phyloP scores from a whole-genome alignment of 2,329 filamentous ascomycete species.

The Sporothrix phasma region DNA sequence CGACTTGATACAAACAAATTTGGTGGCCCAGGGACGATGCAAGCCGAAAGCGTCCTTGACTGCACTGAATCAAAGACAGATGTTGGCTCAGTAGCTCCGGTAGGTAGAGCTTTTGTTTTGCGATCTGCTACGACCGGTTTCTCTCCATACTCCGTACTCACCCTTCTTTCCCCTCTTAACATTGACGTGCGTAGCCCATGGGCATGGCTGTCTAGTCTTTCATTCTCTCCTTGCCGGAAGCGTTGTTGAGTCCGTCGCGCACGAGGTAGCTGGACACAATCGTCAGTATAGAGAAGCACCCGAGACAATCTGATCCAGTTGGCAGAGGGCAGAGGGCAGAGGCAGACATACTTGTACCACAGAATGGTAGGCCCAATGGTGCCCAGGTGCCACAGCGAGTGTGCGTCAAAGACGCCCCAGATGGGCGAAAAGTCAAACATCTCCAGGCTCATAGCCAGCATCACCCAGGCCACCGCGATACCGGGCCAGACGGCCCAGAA shows the following conservation, averaged over 20 bases:
- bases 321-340: neutral
- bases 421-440: constrained; percentile 86
- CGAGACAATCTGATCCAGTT: too few relatives aligned
- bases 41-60: neutral
- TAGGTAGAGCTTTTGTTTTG: too few relatives aligned
- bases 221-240: constrained; percentile 55
- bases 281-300: constrained; percentile 21
- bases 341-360: constrained; percentile 78
- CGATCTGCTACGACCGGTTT: too few relatives aligned
- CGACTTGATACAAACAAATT: neutral
- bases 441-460: constrained; percentile 91
- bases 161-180: too few relatives aligned
- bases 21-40: neutral
- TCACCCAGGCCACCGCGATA: constrained; percentile 82
- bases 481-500: constrained; percentile 84
- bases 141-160: neutral
- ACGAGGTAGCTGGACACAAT: constrained; percentile 61
- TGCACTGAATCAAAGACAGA: neutral
- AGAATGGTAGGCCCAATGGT: constrained; percentile 80
- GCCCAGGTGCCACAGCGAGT: constrained; percentile 90
- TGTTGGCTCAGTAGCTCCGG: neutral
- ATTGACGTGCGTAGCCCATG: too few relatives aligned
- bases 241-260: constrained; percentile 74
- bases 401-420: constrained; percentile 76
- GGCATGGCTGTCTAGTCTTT: constrained; percentile 38